A percentile compares a stretch with the other conserved stretches of the same genome.
These are phyloP conservation scores for Fusarium sp. DNA, from an alignment of 2,329 filamentous ascomycete species.

Conservation along the genomic window DNA sequence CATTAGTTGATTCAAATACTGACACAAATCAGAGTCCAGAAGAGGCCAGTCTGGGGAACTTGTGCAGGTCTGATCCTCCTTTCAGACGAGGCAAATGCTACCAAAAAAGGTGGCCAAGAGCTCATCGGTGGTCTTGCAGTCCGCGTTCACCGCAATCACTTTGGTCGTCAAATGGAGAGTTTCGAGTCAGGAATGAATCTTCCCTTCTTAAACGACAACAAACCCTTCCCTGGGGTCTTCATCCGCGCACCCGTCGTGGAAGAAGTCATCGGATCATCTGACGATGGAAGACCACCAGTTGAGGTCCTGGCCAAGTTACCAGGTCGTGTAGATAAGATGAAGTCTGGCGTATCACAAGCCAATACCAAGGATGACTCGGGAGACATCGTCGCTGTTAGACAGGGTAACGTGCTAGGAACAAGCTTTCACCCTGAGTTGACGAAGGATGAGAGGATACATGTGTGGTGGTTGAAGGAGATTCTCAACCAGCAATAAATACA, in stretches of 20 bases:
- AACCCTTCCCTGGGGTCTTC: conserved; percentile 81
- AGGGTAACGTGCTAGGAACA: conserved; percentile 92
- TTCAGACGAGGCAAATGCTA: conserved; percentile 85
- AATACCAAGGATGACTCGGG: conserved; percentile 59
- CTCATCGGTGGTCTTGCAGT: conserved; percentile 93
- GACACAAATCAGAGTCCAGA: conserved; percentile 65
- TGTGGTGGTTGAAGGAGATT: conserved; percentile 87
- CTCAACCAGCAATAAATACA: conserved; percentile 33
- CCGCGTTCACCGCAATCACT: conserved; percentile 92
- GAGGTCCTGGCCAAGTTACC: conserved; percentile 64
- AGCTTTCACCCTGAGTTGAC: conserved; percentile 98
- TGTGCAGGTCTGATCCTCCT: conserved; percentile 95
- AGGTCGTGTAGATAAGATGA: conserved; percentile 50
- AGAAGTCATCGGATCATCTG: conserved; percentile 64
- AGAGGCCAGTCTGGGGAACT: conserved; percentile 92
- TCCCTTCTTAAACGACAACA: conserved; percentile 67
- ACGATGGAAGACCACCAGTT: conserved; percentile 52
- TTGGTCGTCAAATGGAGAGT: conserved; percentile 91
- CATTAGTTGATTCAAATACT: background rate
- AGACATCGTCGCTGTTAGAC: conserved; percentile 88
- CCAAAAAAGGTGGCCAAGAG: conserved; percentile 91
- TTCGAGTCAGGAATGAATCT: conserved; percentile 82
- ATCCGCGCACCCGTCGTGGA: conserved; percentile 96
- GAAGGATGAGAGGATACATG: conserved; percentile 85
- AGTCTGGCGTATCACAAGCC: conserved; percentile 50